Percentiles rank a stretch among this genome's conserved stretches.
Evolutionary conservation across 2,329 filamentous ascomycete species (phyloP).

Genomic region (Drechmeria coniospora): DNA sequence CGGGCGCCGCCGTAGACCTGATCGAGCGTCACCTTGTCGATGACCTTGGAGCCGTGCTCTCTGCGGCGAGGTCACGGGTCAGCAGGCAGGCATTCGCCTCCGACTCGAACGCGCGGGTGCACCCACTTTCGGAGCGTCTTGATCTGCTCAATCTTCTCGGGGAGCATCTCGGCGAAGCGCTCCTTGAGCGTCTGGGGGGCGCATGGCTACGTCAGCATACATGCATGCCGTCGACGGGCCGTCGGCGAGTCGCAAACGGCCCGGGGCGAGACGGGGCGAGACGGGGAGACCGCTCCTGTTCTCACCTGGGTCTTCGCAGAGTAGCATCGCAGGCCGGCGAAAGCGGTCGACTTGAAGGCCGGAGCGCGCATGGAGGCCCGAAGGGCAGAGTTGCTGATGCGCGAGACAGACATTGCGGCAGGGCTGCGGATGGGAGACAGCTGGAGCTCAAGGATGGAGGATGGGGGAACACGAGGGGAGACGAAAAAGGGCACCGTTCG

Average conservation of each 20-base stretch:
- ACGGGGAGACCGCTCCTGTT: too few species aligned
- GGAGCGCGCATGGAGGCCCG: constrained; percentile 57
- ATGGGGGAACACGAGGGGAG: constrained; percentile 17
- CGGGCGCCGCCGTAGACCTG: constrained; percentile 98
- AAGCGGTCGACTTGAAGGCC: constrained; percentile 53
- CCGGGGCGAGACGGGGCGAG: too few species aligned
- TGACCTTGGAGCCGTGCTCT: constrained; percentile 86
- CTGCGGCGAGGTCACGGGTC: constrained; percentile 33
- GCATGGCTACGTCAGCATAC: constrained; percentile 2
- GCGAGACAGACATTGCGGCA: constrained; percentile 61
- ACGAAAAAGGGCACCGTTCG: constrained; percentile 16
- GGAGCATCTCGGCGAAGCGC: constrained; percentile 89
- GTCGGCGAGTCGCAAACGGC: too few species aligned
- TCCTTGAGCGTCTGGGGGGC: constrained; percentile 75
- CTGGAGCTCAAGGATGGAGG: constrained; percentile 12
- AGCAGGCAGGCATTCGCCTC: too few species aligned
- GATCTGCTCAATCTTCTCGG: constrained; percentile 96
- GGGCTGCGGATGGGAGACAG: constrained; percentile 13
- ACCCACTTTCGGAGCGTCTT: constrained; percentile 92
- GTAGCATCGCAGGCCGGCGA: constrained; percentile 79
- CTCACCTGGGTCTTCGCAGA: constrained; percentile 81
- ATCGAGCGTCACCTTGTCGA: constrained; percentile 97
- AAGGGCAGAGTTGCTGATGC: constrained; percentile 68
- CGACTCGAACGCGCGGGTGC: too few species aligned
- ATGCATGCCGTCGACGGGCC: too few species aligned